phyloP scores from a whole-genome alignment of 2,329 filamentous ascomycete species.

The Cercospora sp. region DNA sequence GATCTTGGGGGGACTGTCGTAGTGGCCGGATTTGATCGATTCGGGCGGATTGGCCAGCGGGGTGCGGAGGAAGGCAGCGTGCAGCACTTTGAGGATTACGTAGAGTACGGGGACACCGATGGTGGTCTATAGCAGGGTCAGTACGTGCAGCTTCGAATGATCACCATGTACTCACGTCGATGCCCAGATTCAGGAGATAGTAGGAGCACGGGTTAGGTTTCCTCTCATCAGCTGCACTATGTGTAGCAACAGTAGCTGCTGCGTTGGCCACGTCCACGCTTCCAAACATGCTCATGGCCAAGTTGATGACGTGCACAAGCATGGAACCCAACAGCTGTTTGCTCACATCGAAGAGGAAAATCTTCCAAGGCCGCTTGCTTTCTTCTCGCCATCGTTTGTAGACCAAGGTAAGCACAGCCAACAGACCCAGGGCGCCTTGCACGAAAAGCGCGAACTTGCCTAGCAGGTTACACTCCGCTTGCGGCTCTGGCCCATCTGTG shows the following conservation, averaged over 20 bases:
- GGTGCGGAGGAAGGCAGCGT: conserved; percentile 70
- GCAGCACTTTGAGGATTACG: conserved; percentile 76
- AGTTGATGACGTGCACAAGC: conserved; percentile 86
- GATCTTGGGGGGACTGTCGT: conserved; percentile 76
- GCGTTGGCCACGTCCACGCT: conserved; percentile 73
- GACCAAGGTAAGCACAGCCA: conserved; percentile 83
- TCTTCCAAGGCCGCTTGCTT: conserved; percentile 87
- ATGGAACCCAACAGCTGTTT: conserved; percentile 96
- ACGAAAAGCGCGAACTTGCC: conserved; percentile 90
- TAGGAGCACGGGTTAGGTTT: conserved; percentile 93
- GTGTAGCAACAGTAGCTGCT: conserved; percentile 38
- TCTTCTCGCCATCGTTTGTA: conserved; percentile 92
- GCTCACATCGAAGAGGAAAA: conserved; percentile 96
- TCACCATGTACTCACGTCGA: conserved; percentile 71
- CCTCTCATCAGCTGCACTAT: conserved; percentile 53
- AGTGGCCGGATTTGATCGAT: conserved; percentile 91
- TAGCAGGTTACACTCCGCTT: conserved; percentile 80
- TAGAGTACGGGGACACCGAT: conserved; percentile 95
- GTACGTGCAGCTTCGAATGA: background rate
- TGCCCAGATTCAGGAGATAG: conserved; percentile 89
- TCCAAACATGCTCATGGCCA: conserved; percentile 95
- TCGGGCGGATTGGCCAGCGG: conserved; percentile 77
- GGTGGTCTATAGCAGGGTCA: conserved; percentile 66
- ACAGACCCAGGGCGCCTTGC: conserved; percentile 78
- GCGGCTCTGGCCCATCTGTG: conserved; percentile 24